Conservation (phyloP, 805 yeast genomes). For the Zygotorulaspora chibaensis region DNA sequence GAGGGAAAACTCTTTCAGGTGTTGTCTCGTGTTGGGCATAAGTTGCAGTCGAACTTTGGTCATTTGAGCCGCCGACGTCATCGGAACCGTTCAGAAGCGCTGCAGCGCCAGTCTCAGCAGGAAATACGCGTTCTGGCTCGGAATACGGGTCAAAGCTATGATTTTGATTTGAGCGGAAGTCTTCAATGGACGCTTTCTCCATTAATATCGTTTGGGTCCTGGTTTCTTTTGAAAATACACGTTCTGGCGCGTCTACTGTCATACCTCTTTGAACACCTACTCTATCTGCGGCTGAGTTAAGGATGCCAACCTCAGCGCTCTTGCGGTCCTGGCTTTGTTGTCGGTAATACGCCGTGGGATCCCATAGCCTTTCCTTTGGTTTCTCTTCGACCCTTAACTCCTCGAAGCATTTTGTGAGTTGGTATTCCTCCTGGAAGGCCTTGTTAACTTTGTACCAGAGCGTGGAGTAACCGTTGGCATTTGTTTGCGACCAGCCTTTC, state of each 20-base stretch:
- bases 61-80: background rate
- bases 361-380: background rate
- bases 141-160: background rate
- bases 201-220: background rate
- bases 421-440: constrained; percentile 15
- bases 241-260: background rate
- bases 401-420: constrained; percentile 8
- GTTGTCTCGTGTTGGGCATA: background rate
- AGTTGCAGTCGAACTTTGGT: background rate
- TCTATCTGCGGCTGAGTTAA: background rate
- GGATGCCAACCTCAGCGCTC: background rate
- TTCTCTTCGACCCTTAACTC: constrained; percentile 6
- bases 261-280: background rate
- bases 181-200: too few species aligned
- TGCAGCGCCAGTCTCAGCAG: too few species aligned
- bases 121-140: too few species aligned
- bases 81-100: too few species aligned
- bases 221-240: background rate
- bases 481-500: constrained; percentile 27
- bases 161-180: background rate
- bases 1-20: constrained; percentile 1
- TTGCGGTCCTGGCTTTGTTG: background rate
- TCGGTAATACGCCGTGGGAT: background rate
- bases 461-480: constrained; percentile 10
- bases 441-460: constrained; percentile 19